Evolutionary conservation across 1,284 basidiomycete genomes (phyloP).

Genomic region (Inonotus hispidus): DNA sequence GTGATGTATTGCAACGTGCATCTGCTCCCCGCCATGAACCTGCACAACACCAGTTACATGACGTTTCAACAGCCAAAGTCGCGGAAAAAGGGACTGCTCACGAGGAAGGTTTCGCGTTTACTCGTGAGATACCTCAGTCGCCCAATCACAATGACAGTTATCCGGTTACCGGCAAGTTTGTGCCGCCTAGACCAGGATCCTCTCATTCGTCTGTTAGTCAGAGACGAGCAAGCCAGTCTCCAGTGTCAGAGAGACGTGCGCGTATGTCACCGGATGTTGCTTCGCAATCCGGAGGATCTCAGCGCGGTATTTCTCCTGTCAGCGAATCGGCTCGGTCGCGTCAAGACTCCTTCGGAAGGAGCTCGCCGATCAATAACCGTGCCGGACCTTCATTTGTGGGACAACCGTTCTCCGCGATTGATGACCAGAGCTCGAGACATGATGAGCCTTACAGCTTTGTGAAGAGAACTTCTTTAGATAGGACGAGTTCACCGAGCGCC

Average conservation of each 20-base stretch:
- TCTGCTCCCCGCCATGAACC: background rate
- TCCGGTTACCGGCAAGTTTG: background rate
- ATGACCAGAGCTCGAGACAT: constrained; percentile 8
- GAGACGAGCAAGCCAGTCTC: background rate
- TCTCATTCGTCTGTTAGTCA: constrained; percentile 2
- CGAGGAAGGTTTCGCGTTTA: background rate
- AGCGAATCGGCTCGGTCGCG: constrained; percentile 15
- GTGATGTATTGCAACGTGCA: background rate
- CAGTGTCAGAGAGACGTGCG: background rate
- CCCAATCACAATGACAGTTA: background rate
- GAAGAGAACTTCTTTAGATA: constrained; percentile 6
- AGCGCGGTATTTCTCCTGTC: constrained; percentile 8
- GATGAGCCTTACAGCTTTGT: constrained; percentile 10
- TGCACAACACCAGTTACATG: background rate
- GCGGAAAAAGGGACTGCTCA: background rate
- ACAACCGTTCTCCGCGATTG: constrained; percentile 11
- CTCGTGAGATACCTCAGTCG: background rate
- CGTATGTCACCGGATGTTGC: constrained; percentile 2
- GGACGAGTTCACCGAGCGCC: constrained; percentile 1
- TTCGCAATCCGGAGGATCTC: background rate
- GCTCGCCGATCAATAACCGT: constrained; percentile 3
- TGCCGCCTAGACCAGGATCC: constrained; percentile 5
- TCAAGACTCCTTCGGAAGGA: constrained; percentile 6
- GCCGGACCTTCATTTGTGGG: background rate
- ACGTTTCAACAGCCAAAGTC: background rate